Evolutionary conservation across 2,329 filamentous ascomycete genomes (phyloP).

Genomic region (Didymella lethalis): DNA sequence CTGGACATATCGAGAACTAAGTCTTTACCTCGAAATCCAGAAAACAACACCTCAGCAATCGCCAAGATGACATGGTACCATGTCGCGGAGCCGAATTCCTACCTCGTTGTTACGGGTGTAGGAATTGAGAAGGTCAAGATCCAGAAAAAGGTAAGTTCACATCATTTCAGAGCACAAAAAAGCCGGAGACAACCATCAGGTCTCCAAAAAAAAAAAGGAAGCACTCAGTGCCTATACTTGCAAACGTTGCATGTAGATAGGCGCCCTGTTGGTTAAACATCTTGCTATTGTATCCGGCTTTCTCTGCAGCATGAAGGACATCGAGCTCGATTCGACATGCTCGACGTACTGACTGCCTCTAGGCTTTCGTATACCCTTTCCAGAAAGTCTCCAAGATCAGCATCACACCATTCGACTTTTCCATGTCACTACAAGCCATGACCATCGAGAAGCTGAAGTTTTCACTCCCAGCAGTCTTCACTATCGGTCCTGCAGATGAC

Average conservation of each 20-base stretch:
- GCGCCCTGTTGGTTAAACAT: too few relatives aligned
- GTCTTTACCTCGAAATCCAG: not conserved
- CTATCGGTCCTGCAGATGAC: slow-evolving; percentile 80
- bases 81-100: slow-evolving; percentile 78
- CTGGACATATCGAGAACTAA: not conserved
- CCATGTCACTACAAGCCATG: slow-evolving; percentile 85
- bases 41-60: not conserved
- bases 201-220: too few relatives aligned
- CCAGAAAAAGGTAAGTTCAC: slow-evolving; percentile 70
- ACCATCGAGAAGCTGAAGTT: slow-evolving; percentile 88
- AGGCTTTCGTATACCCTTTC: slow-evolving; percentile 50
- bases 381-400: slow-evolving; percentile 56
- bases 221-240: too few relatives aligned
- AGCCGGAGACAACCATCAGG: too few relatives aligned
- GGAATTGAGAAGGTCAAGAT: slow-evolving; percentile 77
- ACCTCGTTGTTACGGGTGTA: slow-evolving; percentile 86
- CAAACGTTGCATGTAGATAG: too few relatives aligned
- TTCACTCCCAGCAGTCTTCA: slow-evolving; percentile 82
- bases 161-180: too few relatives aligned
- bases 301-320: not conserved
- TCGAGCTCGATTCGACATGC: slow-evolving; percentile 38
- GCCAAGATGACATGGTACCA: slow-evolving; percentile 64
- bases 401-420: slow-evolving; percentile 81
- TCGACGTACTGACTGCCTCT: slow-evolving; percentile 4
- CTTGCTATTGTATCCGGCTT: not conserved